Conservation (phyloP, 352 stramenopile genomes). For the Globisporangium takayamanum region DNA sequence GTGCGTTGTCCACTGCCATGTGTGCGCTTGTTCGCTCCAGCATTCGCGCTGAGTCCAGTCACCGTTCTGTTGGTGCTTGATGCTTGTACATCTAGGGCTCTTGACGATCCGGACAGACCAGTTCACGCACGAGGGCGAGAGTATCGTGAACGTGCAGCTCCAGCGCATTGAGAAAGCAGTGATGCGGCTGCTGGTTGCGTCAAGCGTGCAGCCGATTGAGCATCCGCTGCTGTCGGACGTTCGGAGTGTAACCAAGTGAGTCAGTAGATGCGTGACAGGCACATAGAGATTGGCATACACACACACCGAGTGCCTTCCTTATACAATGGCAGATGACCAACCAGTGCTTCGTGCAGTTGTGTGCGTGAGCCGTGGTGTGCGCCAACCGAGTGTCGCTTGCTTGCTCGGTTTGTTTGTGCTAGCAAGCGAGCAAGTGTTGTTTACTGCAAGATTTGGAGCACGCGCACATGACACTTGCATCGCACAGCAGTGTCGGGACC, state of each 20-base stretch:
- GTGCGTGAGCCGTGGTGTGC: too few species aligned
- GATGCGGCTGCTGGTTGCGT: slow-evolving; percentile 36
- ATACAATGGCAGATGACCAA: background rate
- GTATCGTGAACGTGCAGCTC: slow-evolving; percentile 54
- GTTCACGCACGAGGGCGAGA: slow-evolving; percentile 60
- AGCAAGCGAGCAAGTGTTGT: too few species aligned
- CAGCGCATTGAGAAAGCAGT: slow-evolving; percentile 63
- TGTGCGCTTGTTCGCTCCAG: too few species aligned
- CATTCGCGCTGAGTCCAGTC: background rate
- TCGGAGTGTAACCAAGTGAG: slow-evolving; percentile 2
- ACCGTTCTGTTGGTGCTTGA: background rate
- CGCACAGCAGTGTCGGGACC: too few species aligned
- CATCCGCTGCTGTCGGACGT: slow-evolving; percentile 30
- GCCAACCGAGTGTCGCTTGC: too few species aligned
- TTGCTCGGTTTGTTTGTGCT: too few species aligned
- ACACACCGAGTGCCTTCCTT: background rate
- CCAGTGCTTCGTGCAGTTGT: too few species aligned
- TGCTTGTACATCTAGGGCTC: slow-evolving; percentile 53
- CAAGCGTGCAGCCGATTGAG: slow-evolving; percentile 30
- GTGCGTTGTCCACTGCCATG: slow-evolving; percentile 17
- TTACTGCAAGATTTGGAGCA: too few species aligned
- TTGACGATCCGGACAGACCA: slow-evolving; percentile 94
- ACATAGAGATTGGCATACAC: background rate
- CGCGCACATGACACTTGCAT: too few species aligned
- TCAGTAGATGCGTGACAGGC: too few species aligned